Evolutionary conservation across 495 filamentous ascomycete species (phyloP).

Genomic region (Talaromyces adpressus): DNA sequence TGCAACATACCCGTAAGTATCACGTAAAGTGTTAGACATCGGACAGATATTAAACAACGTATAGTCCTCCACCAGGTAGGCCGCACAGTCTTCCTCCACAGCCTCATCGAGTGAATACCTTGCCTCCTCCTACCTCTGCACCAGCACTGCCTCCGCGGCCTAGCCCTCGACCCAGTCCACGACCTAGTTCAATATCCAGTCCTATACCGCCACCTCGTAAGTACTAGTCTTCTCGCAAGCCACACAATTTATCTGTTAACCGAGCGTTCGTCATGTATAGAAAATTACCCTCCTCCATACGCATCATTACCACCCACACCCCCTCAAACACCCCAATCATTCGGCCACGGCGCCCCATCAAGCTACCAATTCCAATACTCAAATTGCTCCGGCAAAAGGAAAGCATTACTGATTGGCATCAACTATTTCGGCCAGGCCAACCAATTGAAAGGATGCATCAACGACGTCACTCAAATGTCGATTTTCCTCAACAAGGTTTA

Average conservation of each 20-base stretch:
- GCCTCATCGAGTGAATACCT: background rate
- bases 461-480: slow-evolving; percentile 98
- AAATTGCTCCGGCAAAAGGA: slow-evolving; percentile 81
- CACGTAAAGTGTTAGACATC: background rate
- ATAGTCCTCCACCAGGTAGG: slow-evolving; percentile 2
- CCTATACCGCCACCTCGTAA: background rate
- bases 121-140: background rate
- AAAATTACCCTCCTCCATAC: slow-evolving; percentile 2
- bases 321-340: slow-evolving; percentile 43
- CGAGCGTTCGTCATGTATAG: background rate
- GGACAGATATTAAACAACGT: background rate
- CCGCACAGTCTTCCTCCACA: slow-evolving; percentile 6
- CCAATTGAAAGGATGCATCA: slow-evolving; percentile 91
- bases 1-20: background rate
- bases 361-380: slow-evolving; percentile 86
- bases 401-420: slow-evolving; percentile 92
- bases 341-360: slow-evolving; percentile 71
- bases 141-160: background rate
- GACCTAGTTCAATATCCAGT: background rate
- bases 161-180: background rate
- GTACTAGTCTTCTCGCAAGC: background rate
- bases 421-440: slow-evolving; percentile 95
- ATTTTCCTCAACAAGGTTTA: slow-evolving; percentile 84
- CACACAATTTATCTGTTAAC: background rate
- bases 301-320: slow-evolving; percentile 18